phyloP scores from a whole-genome alignment of 2,329 filamentous ascomycete genomes.

The Pyricularia grisea region DNA sequence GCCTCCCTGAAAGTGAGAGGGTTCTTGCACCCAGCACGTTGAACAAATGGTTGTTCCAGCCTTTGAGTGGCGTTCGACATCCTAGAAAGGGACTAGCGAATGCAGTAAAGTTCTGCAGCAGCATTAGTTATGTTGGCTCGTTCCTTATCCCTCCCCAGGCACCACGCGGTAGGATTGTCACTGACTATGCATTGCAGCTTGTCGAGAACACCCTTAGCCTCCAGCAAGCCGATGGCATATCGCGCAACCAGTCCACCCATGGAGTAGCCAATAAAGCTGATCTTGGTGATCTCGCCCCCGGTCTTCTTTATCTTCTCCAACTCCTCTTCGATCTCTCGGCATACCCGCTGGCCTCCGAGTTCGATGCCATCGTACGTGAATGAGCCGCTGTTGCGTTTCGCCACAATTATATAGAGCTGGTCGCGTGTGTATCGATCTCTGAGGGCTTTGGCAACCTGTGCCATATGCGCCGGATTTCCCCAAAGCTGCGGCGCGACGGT shows the following conservation, averaged over 20 bases:
- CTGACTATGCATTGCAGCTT: slow-evolving; percentile 66
- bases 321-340: slow-evolving; percentile 57
- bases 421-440: slow-evolving; percentile 52
- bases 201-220: slow-evolving; percentile 73
- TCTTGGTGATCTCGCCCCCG: slow-evolving; percentile 66
- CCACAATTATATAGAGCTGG: slow-evolving; percentile 59
- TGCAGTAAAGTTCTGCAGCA: slow-evolving; percentile 71
- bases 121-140: neutral
- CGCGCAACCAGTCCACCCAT: slow-evolving; percentile 78
- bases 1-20: slow-evolving; percentile 72
- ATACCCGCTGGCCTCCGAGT: slow-evolving; percentile 57
- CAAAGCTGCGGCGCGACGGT: slow-evolving; percentile 45
- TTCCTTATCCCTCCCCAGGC: neutral
- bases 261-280: slow-evolving; percentile 86
- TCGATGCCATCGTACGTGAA: slow-evolving; percentile 66
- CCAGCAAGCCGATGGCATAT: slow-evolving; percentile 77
- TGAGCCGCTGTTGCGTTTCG: slow-evolving; percentile 63
- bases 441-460: slow-evolving; percentile 55
- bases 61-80: slow-evolving; percentile 60
- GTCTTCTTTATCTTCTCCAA: slow-evolving; percentile 43
- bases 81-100: slow-evolving; percentile 81
- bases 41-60: slow-evolving; percentile 58
- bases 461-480: slow-evolving; percentile 70
- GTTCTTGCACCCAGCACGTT: slow-evolving; percentile 79
- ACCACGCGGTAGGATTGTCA: neutral